Evolutionary conservation across 1,284 basidiomycete species (phyloP).

Genomic region (Coniferiporia weirii): DNA sequence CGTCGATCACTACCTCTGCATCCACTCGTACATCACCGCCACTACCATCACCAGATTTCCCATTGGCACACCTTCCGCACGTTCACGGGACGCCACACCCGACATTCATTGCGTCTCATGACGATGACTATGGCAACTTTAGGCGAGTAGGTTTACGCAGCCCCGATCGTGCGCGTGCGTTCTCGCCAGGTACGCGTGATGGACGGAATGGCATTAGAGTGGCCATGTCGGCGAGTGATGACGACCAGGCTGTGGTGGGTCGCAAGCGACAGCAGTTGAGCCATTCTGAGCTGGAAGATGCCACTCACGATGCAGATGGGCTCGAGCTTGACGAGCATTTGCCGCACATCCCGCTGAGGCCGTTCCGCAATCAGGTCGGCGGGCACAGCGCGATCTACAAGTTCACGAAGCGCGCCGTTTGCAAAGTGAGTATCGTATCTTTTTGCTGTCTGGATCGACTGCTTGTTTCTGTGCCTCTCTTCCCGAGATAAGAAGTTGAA

Average conservation of each 20-base stretch:
- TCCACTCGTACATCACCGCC: constrained; percentile 13
- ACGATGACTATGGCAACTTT: constrained; percentile 13
- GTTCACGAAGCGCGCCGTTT: constrained; percentile 96
- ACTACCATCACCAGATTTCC: constrained; percentile 1
- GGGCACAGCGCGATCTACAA: constrained; percentile 98
- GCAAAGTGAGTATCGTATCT: constrained; percentile 70
- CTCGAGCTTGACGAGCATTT: constrained; percentile 46
- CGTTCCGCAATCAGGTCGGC: constrained; percentile 97
- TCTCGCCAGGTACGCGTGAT: constrained; percentile 4
- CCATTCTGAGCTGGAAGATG: constrained; percentile 1
- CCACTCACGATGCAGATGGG: constrained; percentile 11
- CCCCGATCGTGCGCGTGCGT: constrained; percentile 1
- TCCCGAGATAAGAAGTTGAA: no score
- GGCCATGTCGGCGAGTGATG: not conserved
- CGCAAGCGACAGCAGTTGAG: not conserved
- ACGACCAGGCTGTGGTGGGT: not conserved
- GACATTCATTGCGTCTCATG: not conserved
- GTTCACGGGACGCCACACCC: not conserved
- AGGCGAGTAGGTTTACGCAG: constrained; percentile 4
- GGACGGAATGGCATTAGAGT: not conserved
- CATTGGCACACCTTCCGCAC: not conserved
- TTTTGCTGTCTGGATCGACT: constrained; percentile 20
- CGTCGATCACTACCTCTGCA: constrained; percentile 12
- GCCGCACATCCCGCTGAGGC: constrained; percentile 91
- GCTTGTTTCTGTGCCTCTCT: constrained; percentile 19